Base-by-base conservation (phyloP, 306 rosid genomes). In the Calophaca sinica region DNA sequence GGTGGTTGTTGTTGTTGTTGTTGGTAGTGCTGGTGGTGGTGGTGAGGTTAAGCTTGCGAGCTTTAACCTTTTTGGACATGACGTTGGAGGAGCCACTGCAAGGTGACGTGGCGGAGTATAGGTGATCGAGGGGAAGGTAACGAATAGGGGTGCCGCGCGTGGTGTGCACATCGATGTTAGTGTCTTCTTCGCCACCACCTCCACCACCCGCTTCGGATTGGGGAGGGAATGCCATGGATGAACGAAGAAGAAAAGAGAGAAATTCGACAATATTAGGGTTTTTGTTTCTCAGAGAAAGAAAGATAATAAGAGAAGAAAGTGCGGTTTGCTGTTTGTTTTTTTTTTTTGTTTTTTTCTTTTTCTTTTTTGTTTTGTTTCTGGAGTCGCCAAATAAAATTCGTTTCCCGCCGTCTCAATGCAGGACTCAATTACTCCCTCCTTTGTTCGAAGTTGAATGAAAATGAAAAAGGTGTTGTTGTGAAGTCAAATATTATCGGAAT, bases 61-160 rank as follows among this genome's bases (percentile, higher is more conserved):
- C 98, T 53, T 92, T 92, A 13, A 92, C 96, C 84, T 92, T 96
- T 70, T 96, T 96, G 10, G 99, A 94, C 97, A 91, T 94, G 45
- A 94, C 97, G 82, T 88, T 90, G 57, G 98, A 80, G 48, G 96
- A 91, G 48, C 96, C 97, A 28, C 91, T 87, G 74, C 96, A 94
- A 1, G 96, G 97, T 1, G 99, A 90, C 1, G 98, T 92, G 63
- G 96, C 81, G 15, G 99, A 96, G 82, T 96, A 96, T 46, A 96
- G 93, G 78, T 87, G 98, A 84, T 96, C 92, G 74, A 96, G 90
- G 2, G 97, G 88, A 1, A 90, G 92, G 82, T 92, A 96, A 5
- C 96, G 83, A 65, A 92, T 62, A 70, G 97, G 98, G 9, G 99
- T 78, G 1, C 88, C 89, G 11, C 69, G 76, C 48, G 84, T 64